A percentile compares a stretch with the other conserved stretches of the same genome.
phyloP scores from a whole-genome alignment of 2,329 filamentous ascomycete species.

The Exophiala alcalophila region DNA sequence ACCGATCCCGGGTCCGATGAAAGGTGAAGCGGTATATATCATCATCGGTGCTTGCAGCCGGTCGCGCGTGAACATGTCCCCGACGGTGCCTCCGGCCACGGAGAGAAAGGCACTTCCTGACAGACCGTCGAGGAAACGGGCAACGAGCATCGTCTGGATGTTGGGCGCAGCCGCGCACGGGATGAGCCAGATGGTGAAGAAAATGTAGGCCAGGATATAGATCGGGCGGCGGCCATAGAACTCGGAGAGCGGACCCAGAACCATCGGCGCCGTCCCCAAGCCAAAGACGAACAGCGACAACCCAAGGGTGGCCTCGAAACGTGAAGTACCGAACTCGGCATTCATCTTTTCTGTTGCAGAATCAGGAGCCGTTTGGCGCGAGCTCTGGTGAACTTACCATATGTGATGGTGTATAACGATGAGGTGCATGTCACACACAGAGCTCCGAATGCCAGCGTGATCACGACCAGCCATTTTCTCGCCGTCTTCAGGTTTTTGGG shows the following conservation, averaged over 20 bases:
- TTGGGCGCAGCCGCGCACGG: constrained; percentile 79
- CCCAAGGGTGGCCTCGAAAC: constrained; percentile 73
- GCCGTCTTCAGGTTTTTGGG: constrained; percentile 64
- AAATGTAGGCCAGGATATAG: constrained; percentile 69
- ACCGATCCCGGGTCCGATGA: constrained; percentile 51
- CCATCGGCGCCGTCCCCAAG: constrained; percentile 61
- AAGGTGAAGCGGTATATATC: constrained; percentile 64
- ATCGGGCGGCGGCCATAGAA: constrained; percentile 82
- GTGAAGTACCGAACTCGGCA: constrained; percentile 67
- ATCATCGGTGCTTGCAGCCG: constrained; percentile 74
- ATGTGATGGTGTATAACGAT: constrained; percentile 85
- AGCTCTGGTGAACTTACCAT: constrained; percentile 39
- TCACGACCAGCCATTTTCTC: constrained; percentile 77
- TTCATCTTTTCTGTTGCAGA: constrained; percentile 59
- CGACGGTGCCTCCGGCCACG: constrained; percentile 70
- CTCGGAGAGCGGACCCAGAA: constrained; percentile 63
- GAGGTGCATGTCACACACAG: constrained; percentile 85
- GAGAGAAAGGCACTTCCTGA: constrained; percentile 60
- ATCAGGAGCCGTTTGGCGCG: constrained; percentile 3
- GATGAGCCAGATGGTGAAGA: constrained; percentile 77
- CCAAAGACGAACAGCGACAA: constrained; percentile 81
- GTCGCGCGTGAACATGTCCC: constrained; percentile 65
- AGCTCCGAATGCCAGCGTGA: constrained; percentile 70
- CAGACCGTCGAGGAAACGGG: constrained; percentile 64
- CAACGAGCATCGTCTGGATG: constrained; percentile 73